These are phyloP conservation scores for Hypoxylon subgilvum DNA, from an alignment of 495 filamentous ascomycete species.

Conservation along the genomic window DNA sequence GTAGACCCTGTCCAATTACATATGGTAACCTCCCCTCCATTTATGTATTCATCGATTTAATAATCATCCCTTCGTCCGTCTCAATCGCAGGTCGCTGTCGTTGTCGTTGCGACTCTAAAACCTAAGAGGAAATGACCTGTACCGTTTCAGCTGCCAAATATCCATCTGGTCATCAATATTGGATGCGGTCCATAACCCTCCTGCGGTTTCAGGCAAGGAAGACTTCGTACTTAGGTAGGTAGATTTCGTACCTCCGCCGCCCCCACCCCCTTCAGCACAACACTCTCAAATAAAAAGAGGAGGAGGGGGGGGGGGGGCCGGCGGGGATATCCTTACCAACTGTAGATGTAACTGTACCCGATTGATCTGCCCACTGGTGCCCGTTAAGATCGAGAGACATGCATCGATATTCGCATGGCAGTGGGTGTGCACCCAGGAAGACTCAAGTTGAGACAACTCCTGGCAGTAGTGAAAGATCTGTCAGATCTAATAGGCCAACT, in stretches of 20 bases:
- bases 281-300: too few relatives aligned
- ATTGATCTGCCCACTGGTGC: not conserved
- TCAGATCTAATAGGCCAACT: not conserved
- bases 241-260: too few relatives aligned
- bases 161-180: conserved; percentile 5
- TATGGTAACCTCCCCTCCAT: not conserved
- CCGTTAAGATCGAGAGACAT: not conserved
- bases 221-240: conserved; percentile 15
- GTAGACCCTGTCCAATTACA: conserved; percentile 11
- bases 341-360: too few relatives aligned
- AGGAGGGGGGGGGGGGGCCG: too few relatives aligned
- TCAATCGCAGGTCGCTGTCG: conserved; percentile 7
- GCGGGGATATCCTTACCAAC: too few relatives aligned
- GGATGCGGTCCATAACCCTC: conserved; percentile 13
- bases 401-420: conserved; percentile 2
- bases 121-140: conserved; percentile 23
- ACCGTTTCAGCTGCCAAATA: conserved; percentile 30
- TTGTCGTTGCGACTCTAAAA: conserved; percentile 24
- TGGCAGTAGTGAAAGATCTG: too few relatives aligned
- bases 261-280: too few relatives aligned
- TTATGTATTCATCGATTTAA: not conserved
- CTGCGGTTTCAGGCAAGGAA: conserved; percentile 31
- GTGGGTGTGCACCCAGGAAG: not conserved
- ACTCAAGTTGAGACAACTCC: too few relatives aligned
- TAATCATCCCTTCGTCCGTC: conserved; percentile 6